Evolutionary conservation across 116 monocot species (phyloP).

Genomic region (Papilionanthe hybrid): DNA sequence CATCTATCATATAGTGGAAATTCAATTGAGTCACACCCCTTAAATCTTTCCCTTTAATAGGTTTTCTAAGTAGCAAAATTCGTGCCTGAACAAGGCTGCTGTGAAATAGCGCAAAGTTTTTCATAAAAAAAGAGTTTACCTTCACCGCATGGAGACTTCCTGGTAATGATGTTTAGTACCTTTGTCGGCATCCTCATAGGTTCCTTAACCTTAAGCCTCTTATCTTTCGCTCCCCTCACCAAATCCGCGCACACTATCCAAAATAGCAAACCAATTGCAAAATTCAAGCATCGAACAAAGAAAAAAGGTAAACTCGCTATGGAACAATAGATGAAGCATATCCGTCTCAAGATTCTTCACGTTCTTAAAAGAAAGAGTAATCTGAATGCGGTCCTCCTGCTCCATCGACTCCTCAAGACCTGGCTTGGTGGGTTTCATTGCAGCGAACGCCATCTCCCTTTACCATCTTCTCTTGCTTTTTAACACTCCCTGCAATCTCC

Average conservation of each 20-base stretch:
- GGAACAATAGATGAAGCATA: conserved; percentile 3
- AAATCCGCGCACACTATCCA: conserved; percentile 48
- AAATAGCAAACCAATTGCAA: not conserved
- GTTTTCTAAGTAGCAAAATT: too few species aligned
- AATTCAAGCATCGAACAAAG: not conserved
- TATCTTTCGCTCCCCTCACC: conserved; percentile 57
- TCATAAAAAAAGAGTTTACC: conserved; percentile 23
- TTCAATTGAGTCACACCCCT: too few species aligned
- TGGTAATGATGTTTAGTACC: conserved; percentile 58
- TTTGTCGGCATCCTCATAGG: conserved; percentile 66
- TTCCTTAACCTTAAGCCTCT: conserved; percentile 45
- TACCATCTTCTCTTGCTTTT: too few species aligned
- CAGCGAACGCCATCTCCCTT: conserved; percentile 22
- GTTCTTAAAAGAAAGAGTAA: conserved; percentile 31
- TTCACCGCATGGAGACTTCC: conserved; percentile 70
- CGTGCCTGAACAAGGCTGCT: too few species aligned
- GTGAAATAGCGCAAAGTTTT: too few species aligned
- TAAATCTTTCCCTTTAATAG: too few species aligned
- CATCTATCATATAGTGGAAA: too few species aligned
- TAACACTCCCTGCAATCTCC: too few species aligned
- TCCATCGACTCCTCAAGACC: conserved; percentile 35
- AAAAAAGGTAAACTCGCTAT: not conserved
- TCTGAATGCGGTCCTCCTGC: conserved; percentile 32
- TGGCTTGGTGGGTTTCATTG: conserved; percentile 28
- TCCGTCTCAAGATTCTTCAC: conserved; percentile 43